Evolutionary conservation across 139 green algal genomes (phyloP), one percentile per base, ranked within the genome.

Genomic region (Auxenochlorella pyrenoidosa): DNA sequence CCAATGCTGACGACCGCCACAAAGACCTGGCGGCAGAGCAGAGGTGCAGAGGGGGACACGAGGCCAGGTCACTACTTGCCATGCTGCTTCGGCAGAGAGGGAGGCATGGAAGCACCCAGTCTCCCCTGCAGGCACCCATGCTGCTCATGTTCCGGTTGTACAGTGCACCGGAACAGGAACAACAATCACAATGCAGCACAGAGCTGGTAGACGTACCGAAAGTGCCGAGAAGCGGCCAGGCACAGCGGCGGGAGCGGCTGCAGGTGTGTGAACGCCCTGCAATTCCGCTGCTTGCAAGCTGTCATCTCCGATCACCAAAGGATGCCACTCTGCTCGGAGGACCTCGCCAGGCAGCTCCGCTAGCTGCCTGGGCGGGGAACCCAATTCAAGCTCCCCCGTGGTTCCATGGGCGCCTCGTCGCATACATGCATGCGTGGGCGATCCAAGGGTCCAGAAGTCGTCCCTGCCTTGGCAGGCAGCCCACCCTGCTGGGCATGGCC

Each of bases 1-100:
- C 92, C 92, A 30, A 88, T 87, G 18, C 77, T 79, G 16, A 92
- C 92, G 21, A 94, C 93, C 12, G 93, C 86, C 32, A 89, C 91
- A 51, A 86, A 83, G 51, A 85, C 41, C 43, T 44, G 40, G 28
- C 59, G 28, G 66, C 26, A 47, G 15, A 2, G 66, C 10, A 34
- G 5, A 3, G 63, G 63, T 16, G 28, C n/a, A 38, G 5, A 71
- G 10, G 28, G 30, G 22, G 60, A 68, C 15, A 15, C 4, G 36
- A 15, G 19, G 66, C 30, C 32, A 73, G 63, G 63, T 54, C 47
- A 54, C 8, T 54, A 10, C 47, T 10, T 54, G 8, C 47, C n/a
- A n/a, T n/a, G n/a, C n/a, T n/a, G n/a, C n/a, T n/a, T n/a, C n/a
- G n/a, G n/a, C n/a, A n/a, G n/a, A n/a, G n/a, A n/a, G n/a, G n/a